Conservation (phyloP, 768 basidiomycete species). For the Antrodiella citrinella region DNA sequence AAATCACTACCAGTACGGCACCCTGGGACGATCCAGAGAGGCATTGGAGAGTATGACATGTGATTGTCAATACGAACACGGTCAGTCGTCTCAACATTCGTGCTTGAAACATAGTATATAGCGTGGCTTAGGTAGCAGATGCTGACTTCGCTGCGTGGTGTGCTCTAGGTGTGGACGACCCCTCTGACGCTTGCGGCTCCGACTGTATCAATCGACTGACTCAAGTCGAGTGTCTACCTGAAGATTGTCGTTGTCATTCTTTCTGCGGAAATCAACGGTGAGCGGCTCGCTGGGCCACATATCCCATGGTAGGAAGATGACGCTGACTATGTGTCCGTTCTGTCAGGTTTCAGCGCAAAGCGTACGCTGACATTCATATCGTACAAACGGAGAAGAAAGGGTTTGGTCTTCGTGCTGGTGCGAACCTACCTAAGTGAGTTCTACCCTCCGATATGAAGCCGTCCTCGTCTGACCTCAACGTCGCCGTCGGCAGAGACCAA, state of each 20-base stretch:
- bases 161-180: slow-evolving; percentile 46
- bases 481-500: slow-evolving; percentile 54
- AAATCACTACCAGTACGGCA: slow-evolving; percentile 84
- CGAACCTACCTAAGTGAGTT: slow-evolving; percentile 56
- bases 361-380: slow-evolving; percentile 83
- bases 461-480: slow-evolving; percentile 2
- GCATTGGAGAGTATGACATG: slow-evolving; percentile 90
- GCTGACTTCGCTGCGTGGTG: neutral
- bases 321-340: neutral
- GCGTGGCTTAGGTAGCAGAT: neutral
- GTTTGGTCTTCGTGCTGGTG: slow-evolving; percentile 78
- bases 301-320: neutral
- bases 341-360: slow-evolving; percentile 76
- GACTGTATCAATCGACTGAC: slow-evolving; percentile 98
- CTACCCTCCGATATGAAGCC: no score
- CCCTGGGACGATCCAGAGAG: slow-evolving; percentile 82
- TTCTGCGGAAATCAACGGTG: slow-evolving; percentile 94
- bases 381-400: slow-evolving; percentile 95
- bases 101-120: neutral
- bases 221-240: slow-evolving; percentile 90
- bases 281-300: slow-evolving; percentile 15
- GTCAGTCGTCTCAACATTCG: slow-evolving; percentile 41
- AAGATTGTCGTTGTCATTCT: slow-evolving; percentile 75
- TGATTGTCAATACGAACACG: slow-evolving; percentile 80
- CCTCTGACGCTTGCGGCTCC: slow-evolving; percentile 75